phyloP scores from a whole-genome alignment of 768 basidiomycete species.

The Phanerochaete carnosa region DNA sequence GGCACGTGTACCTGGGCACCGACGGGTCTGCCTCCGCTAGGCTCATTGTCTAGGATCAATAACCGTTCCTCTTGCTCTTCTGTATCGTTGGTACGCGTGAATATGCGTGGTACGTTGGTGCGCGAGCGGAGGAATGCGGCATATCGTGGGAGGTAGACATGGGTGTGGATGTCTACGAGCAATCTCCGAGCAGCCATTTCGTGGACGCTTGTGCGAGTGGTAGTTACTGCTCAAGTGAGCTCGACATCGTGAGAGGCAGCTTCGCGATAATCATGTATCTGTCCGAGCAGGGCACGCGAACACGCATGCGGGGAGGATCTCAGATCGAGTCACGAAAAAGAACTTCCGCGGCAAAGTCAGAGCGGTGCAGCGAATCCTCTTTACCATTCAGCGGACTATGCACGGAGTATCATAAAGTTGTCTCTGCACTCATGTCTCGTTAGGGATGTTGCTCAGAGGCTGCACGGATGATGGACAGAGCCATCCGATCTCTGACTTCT shows the following conservation, averaged over 20 bases:
- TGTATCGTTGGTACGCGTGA: constrained; percentile 42
- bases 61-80: constrained; percentile 62
- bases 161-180: constrained; percentile 82
- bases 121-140: constrained; percentile 65
- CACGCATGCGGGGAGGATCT: neutral
- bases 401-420: neutral
- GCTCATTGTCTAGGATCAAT: constrained; percentile 77
- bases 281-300: neutral
- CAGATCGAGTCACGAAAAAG: neutral
- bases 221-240: neutral
- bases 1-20: constrained; percentile 59
- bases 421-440: too few relatives aligned
- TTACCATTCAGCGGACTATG: neutral
- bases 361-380: neutral
- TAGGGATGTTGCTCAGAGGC: too few relatives aligned
- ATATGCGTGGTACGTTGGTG: constrained; percentile 62
- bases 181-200: constrained; percentile 28
- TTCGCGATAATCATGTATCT: neutral
- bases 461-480: neutral
- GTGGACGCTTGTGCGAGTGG: neutral
- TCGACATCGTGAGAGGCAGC: neutral
- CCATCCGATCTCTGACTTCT: neutral
- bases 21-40: constrained; percentile 75
- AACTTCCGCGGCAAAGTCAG: neutral
- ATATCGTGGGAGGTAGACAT: constrained; percentile 82